Percentiles rank a stretch among this genome's conserved stretches.
Evolutionary conservation across 768 basidiomycete genomes (phyloP).

Genomic region (Lactarius vividus): DNA sequence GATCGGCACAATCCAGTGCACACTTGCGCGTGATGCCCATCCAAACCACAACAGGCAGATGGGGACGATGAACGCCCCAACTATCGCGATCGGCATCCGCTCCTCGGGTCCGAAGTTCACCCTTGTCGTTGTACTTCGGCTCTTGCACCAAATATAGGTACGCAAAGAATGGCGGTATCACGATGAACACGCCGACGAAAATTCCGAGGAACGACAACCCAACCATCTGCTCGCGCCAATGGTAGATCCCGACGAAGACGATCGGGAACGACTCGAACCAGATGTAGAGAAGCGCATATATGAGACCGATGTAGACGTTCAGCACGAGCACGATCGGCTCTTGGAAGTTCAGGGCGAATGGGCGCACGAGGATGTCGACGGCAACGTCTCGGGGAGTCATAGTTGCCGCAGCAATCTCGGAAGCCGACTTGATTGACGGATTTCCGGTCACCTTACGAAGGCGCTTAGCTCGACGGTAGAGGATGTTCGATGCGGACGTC

Average conservation of each 20-base stretch:
- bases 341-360: too few species aligned
- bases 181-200: too few species aligned
- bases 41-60: slow-evolving; percentile 38
- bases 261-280: slow-evolving; percentile 33
- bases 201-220: too few species aligned
- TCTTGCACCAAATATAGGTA: slow-evolving; percentile 26
- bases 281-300: slow-evolving; percentile 36
- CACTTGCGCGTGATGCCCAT: slow-evolving; percentile 32
- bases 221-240: too few species aligned
- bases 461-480: slow-evolving; percentile 3
- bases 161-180: slow-evolving; percentile 23
- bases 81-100: too few species aligned
- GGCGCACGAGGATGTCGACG: too few species aligned
- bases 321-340: slow-evolving; percentile 35
- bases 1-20: slow-evolving; percentile 39
- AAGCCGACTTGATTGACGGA: too few species aligned
- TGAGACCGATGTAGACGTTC: slow-evolving; percentile 36
- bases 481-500: slow-evolving; percentile 23
- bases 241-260: too few species aligned
- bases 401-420: slow-evolving; percentile 24
- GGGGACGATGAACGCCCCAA: slow-evolving; percentile 5
- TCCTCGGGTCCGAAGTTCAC: too few species aligned
- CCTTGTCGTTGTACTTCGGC: slow-evolving; percentile 14
- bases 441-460: too few species aligned
- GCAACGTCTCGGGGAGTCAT: slow-evolving; percentile 14